Base-by-base conservation (phyloP, 495 filamentous ascomycete species). In the Elaphomyces granulatus region DNA sequence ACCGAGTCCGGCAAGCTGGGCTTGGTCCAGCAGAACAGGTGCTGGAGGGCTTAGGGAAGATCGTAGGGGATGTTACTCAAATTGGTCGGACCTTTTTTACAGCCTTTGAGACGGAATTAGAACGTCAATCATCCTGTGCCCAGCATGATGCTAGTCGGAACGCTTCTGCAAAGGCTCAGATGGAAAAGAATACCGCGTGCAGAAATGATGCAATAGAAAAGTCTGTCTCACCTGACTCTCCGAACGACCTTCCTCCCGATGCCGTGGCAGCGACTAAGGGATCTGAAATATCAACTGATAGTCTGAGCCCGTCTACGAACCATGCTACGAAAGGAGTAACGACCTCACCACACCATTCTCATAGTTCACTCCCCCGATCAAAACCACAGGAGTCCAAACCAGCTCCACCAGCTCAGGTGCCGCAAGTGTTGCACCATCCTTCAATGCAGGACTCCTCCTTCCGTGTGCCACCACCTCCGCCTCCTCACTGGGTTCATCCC, bases 51-150 rank as follows among this genome's bases (percentile, higher is more conserved):
- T 48, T 74, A 30, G 59, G 56, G 26, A 52, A 50, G 31, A 54
- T 74, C 45, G 66, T 66, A 14, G 53, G 54, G 14, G 63, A 65
- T 8, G 48, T 75, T 38, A 67, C 65, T 16, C 53, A 66, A 39
- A 55, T 66, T 21, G 59, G 62, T 6, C 55, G 55, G 36, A 60
- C 62, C 8, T 41, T 68, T 17, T 61, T 60, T 35, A 50, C 59
- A 2, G 54, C 57, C 3, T 65, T 68, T 30, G 61, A 66, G 38
- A 46, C 51, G 8, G 61, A 64, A 31, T 55, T 68, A 40, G 51
- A 54, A 4, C 55, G 49, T 15, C 15, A 17, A 37, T 42, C 15
- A 19, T 23, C 1, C 48, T 38, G 17, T 34, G 36, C 12, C 36
- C 36, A 9, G 19, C 36, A 30, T 28, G 23, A 28, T 12, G 6